Evolutionary conservation across 106 monocot species (phyloP).

Genomic region (Dendrobium nobile): DNA sequence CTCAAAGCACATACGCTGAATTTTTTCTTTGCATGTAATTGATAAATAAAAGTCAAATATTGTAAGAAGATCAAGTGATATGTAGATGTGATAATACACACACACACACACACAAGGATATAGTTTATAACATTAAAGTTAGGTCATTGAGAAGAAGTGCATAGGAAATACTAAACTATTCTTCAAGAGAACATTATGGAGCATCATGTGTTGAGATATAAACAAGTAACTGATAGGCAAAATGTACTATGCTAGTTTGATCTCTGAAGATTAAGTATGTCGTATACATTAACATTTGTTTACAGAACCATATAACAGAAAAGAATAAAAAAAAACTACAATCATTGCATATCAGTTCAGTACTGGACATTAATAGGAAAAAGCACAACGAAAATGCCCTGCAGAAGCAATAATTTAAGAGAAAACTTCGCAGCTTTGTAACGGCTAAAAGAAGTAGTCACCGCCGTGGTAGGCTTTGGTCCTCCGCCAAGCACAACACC

Average conservation of each 20-base stretch:
- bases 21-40: neutral
- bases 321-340: neutral
- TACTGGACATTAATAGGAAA: neutral
- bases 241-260: neutral
- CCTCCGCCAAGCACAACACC: neutral
- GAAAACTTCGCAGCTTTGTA: neutral
- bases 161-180: no score
- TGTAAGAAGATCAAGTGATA: neutral
- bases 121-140: neutral
- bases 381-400: neutral
- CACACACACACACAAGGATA: neutral
- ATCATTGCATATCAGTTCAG: neutral
- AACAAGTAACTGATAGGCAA: neutral
- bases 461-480: neutral
- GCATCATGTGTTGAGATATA: no score
- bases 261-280: neutral
- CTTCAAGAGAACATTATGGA: no score
- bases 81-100: neutral
- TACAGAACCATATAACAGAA: neutral
- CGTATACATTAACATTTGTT: neutral
- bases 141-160: no score
- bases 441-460: neutral
- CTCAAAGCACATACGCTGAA: neutral
- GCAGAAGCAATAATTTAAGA: neutral
- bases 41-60: neutral